A percentile compares a stretch with the other conserved stretches of the same genome.
These are phyloP conservation scores for Tillandsia fasciculata DNA, from an alignment of 176 grass and related monocot species.

Conservation along the genomic window DNA sequence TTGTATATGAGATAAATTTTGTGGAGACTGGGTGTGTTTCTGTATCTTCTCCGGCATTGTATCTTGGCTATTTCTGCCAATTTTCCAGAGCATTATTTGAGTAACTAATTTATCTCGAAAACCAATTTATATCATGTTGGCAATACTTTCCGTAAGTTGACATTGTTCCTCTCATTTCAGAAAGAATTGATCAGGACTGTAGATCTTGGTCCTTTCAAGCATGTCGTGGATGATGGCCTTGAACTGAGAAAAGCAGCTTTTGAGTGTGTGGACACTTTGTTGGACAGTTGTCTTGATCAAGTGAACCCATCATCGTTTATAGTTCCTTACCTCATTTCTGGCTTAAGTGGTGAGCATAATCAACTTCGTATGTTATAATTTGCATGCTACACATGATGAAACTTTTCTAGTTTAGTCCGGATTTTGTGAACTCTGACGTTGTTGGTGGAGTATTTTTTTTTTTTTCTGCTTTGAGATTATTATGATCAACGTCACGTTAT, in stretches of 20 bases:
- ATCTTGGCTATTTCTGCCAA: too few relatives aligned
- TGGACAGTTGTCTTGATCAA: conserved; percentile 95
- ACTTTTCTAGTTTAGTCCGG: neutral
- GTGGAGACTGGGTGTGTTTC: neutral
- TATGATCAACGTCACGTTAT: neutral
- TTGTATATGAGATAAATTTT: too few relatives aligned
- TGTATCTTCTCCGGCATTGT: neutral
- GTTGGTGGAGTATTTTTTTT: neutral
- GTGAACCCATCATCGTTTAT: conserved; percentile 83
- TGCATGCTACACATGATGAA: neutral
- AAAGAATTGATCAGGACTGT: conserved; percentile 84
- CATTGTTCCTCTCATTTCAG: conserved; percentile 31
- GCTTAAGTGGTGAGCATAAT: conserved; percentile 57
- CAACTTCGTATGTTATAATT: neutral
- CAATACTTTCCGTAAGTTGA: neutral
- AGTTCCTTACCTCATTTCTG: conserved; percentile 74
- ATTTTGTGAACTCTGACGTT: neutral
- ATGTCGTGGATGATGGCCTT: conserved; percentile 84
- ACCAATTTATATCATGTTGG: too few relatives aligned
- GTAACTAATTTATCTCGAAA: too few relatives aligned
- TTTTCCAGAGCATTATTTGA: too few relatives aligned
- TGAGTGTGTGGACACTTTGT: conserved; percentile 82
- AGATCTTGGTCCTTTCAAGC: conserved; percentile 90
- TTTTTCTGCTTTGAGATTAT: neutral
- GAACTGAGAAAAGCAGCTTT: conserved; percentile 90